phyloP scores from a whole-genome alignment of 805 yeast genomes.

The Myxozyma sirexii region DNA sequence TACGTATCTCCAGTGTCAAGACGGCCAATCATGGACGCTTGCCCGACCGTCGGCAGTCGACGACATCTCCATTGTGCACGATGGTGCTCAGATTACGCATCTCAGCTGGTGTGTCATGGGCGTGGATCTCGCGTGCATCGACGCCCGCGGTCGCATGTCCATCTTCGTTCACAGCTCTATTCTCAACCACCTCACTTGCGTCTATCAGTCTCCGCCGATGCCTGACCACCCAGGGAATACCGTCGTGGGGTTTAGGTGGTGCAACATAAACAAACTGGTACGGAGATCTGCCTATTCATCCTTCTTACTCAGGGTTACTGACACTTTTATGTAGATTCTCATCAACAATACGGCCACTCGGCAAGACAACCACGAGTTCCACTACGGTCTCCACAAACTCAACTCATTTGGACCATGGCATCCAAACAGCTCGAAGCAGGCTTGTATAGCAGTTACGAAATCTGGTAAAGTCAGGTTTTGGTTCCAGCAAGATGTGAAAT shows the following conservation, averaged over 20 bases:
- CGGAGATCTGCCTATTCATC: slow-evolving; percentile 46
- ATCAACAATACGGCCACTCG: slow-evolving; percentile 27
- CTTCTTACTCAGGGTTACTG: neutral
- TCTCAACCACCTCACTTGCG: slow-evolving; percentile 38
- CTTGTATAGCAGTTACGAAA: slow-evolving; percentile 65
- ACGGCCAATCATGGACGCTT: slow-evolving; percentile 79
- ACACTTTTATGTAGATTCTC: slow-evolving; percentile 11
- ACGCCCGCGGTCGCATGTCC: slow-evolving; percentile 66
- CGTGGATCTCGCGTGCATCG: slow-evolving; percentile 79
- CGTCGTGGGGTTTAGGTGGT: slow-evolving; percentile 66
- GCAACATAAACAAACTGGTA: slow-evolving; percentile 68
- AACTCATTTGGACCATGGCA: slow-evolving; percentile 65
- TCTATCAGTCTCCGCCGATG: slow-evolving; percentile 30
- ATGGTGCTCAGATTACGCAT: slow-evolving; percentile 35
- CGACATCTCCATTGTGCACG: slow-evolving; percentile 32
- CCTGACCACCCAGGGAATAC: slow-evolving; percentile 34
- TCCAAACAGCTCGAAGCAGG: slow-evolving; percentile 69
- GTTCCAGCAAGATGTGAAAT: slow-evolving; percentile 43
- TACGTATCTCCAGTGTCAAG: slow-evolving; percentile 45
- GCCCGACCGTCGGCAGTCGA: slow-evolving; percentile 55
- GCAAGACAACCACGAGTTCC: slow-evolving; percentile 43
- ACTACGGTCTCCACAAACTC: slow-evolving; percentile 62
- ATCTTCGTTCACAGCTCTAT: slow-evolving; percentile 45
- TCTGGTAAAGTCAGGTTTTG: slow-evolving; percentile 60
- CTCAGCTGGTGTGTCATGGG: slow-evolving; percentile 79